phyloP scores from a whole-genome alignment of 202 grass and related monocot genomes.

The Musa balbisiana region DNA sequence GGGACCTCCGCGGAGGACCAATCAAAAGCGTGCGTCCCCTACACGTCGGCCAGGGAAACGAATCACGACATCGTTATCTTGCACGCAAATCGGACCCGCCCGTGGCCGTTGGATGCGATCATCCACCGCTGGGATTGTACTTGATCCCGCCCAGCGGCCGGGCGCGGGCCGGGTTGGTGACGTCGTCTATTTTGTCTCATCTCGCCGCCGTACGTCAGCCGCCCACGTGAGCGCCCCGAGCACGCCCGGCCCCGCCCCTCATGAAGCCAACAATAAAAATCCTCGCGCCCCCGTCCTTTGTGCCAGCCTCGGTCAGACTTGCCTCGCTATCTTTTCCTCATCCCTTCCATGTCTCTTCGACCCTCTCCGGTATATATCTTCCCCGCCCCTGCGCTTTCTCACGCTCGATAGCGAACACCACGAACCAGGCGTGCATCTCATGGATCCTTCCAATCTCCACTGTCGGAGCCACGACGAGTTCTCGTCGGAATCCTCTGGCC shows the following conservation, averaged over 20 bases:
- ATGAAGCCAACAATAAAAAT: slow-evolving; percentile 1
- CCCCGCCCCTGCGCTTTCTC: neutral
- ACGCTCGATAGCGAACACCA: neutral
- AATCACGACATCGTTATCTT: too few relatives aligned
- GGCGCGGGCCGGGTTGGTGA: neutral
- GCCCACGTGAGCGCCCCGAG: slow-evolving; percentile 29
- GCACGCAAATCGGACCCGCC: too few relatives aligned
- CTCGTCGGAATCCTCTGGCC: slow-evolving; percentile 21
- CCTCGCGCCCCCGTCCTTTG: neutral
- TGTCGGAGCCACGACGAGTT: neutral
- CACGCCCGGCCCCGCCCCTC: neutral
- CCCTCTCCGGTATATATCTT: neutral
- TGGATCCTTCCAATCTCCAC: neutral
- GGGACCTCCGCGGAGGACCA: too few relatives aligned
- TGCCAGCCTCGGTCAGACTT: neutral
- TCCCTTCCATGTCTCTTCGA: neutral
- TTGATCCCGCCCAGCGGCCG: too few relatives aligned
- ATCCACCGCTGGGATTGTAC: too few relatives aligned
- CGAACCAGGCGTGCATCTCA: neutral
- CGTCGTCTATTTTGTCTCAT: slow-evolving; percentile 19
- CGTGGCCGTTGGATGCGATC: neutral
- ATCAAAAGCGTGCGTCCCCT: too few relatives aligned
- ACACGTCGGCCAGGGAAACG: too few relatives aligned
- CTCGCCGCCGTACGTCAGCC: slow-evolving; percentile 60
- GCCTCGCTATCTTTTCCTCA: neutral